Evolutionary conservation across 164 flowering plant genomes (phyloP).

Genomic region (Umbellularia californica): DNA sequence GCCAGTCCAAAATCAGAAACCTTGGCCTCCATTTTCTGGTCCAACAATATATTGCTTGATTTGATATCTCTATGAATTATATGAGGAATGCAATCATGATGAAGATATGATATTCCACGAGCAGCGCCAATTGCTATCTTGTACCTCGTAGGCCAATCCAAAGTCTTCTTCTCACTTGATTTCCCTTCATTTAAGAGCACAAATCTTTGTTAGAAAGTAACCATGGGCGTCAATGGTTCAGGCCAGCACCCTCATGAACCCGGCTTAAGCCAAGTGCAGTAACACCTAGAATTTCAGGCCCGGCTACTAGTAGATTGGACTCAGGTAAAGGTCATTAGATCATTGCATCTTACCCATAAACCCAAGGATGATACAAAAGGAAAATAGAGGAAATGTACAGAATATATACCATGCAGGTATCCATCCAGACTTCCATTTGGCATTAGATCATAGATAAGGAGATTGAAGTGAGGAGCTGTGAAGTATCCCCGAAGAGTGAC

Average conservation of each 20-base stretch:
- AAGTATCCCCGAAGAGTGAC: constrained; percentile 86
- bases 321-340: background rate
- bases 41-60: constrained; percentile 87
- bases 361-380: background rate
- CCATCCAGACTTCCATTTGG: constrained; percentile 82
- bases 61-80: constrained; percentile 95
- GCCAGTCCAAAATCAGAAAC: constrained; percentile 95
- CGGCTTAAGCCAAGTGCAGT: background rate
- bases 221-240: background rate
- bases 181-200: constrained; percentile 44
- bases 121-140: constrained; percentile 89
- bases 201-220: background rate
- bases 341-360: background rate
- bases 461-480: constrained; percentile 67
- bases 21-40: constrained; percentile 79
- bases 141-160: constrained; percentile 84
- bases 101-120: constrained; percentile 86
- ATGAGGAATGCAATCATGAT: constrained; percentile 94
- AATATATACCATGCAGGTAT: constrained; percentile 57
- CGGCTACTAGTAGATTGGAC: background rate
- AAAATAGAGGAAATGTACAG: background rate
- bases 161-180: constrained; percentile 34
- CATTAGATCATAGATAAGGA: constrained; percentile 92
- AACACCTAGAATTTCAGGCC: background rate
- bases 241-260: background rate